A percentile compares a stretch with the other conserved stretches of the same genome.
phyloP scores from a whole-genome alignment of 805 yeast species.

The Torulaspora indica region DNA sequence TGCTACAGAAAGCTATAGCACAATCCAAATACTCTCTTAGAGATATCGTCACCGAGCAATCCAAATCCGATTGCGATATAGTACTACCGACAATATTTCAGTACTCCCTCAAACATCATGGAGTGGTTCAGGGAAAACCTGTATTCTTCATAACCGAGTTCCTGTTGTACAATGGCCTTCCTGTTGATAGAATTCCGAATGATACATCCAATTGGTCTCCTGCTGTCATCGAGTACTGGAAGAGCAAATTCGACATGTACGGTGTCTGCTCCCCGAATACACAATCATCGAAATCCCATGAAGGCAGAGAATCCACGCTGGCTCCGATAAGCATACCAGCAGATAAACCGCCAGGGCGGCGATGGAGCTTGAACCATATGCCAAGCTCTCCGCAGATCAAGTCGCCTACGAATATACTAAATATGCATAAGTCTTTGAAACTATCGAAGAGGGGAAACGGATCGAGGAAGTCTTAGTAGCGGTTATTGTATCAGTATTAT shows the following conservation, averaged over 20 bases:
- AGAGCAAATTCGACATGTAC: slow-evolving; percentile 36
- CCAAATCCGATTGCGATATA: slow-evolving; percentile 18
- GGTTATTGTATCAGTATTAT: background rate
- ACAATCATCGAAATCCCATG: background rate
- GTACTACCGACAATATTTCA: slow-evolving; percentile 36
- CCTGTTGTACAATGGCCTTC: slow-evolving; percentile 52
- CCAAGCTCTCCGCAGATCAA: slow-evolving; percentile 17
- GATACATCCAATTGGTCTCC: slow-evolving; percentile 38
- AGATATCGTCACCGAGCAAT: slow-evolving; percentile 15
- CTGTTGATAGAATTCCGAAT: slow-evolving; percentile 37
- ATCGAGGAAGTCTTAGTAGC: slow-evolving; percentile 2
- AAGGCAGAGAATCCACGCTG: background rate
- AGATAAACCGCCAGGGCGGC: slow-evolving; percentile 10
- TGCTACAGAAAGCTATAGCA: slow-evolving; percentile 24
- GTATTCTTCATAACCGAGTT: slow-evolving; percentile 53
- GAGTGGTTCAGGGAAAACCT: slow-evolving; percentile 29
- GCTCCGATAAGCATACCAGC: slow-evolving; percentile 5
- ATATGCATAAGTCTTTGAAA: slow-evolving; percentile 18
- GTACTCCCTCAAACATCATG: slow-evolving; percentile 50
- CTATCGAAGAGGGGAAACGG: slow-evolving; percentile 12
- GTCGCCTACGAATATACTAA: slow-evolving; percentile 17
- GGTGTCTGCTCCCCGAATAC: slow-evolving; percentile 11
- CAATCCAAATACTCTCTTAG: slow-evolving; percentile 17
- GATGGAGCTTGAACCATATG: slow-evolving; percentile 18
- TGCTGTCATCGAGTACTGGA: slow-evolving; percentile 55